Conservation (phyloP, 371 early-diverging fungal species). For the Phascolomyces articulosus region DNA sequence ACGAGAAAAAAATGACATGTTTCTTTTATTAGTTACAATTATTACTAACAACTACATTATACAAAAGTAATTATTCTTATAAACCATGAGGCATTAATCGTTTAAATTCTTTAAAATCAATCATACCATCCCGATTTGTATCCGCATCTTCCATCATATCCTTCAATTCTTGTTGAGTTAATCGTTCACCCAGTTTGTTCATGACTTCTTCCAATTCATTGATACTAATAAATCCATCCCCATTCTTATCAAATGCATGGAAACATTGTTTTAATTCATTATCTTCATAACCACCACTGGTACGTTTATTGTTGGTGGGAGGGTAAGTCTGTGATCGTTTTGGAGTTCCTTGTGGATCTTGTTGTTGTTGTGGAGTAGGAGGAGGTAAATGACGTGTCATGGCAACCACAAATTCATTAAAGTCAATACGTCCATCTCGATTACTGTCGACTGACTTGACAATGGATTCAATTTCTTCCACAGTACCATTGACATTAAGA, state of each 20-base stretch:
- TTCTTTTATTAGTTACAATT: too few species aligned
- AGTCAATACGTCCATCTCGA: conserved; percentile 48
- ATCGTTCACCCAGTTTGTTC: conserved; percentile 63
- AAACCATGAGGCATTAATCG: background rate
- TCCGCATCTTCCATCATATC: conserved; percentile 83
- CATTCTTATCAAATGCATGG: conserved; percentile 69
- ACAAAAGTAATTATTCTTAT: background rate
- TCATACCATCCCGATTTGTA: conserved; percentile 64
- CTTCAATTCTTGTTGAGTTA: conserved; percentile 70
- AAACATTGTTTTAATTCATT: conserved; percentile 69
- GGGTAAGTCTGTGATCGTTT: conserved; percentile 19
- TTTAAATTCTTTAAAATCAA: conserved; percentile 51
- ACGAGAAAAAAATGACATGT: too few species aligned
- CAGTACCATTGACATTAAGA: conserved; percentile 66
- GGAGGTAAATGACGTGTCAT: conserved; percentile 61
- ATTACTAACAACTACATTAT: too few species aligned
- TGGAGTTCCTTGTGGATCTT: background rate
- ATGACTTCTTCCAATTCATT: conserved; percentile 69
- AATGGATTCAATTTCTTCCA: conserved; percentile 59
- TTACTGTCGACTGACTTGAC: conserved; percentile 46
- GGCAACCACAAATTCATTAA: conserved; percentile 70
- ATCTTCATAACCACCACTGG: conserved; percentile 40
- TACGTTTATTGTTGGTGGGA: conserved; percentile 12
- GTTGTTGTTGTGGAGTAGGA: background rate
- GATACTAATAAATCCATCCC: conserved; percentile 65